These are phyloP conservation scores for Fusarium virguliforme DNA, from an alignment of 2,329 filamentous ascomycete species.

Conservation along the genomic window DNA sequence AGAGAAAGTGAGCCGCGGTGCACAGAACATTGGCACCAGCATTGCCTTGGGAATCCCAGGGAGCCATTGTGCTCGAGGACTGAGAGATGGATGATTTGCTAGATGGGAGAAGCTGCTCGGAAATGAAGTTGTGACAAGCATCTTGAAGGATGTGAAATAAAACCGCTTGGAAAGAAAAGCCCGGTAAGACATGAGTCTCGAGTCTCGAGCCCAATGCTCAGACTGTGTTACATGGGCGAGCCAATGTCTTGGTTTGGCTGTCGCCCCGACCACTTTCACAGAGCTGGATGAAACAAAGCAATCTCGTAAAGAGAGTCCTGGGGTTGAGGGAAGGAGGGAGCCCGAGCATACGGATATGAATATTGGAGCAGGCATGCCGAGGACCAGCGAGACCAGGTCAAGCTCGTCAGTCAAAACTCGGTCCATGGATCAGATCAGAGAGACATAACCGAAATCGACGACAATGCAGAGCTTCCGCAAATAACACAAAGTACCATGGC, in stretches of 20 bases:
- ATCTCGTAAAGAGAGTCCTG: neutral
- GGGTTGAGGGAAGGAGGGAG: conserved; percentile 5
- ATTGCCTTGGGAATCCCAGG: conserved; percentile 2
- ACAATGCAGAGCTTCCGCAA: conserved; percentile 8
- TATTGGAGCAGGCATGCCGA: conserved; percentile 1
- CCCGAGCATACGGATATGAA: conserved; percentile 1
- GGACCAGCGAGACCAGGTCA: conserved; percentile 4
- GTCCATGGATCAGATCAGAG: conserved; percentile 14
- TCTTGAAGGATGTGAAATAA: conserved; percentile 15
- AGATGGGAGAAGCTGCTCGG: neutral
- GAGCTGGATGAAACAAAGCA: neutral
- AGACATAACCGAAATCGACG: conserved; percentile 2
- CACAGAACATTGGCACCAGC: neutral
- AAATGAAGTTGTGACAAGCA: conserved; percentile 2
- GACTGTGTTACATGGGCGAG: conserved; percentile 15
- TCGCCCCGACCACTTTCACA: conserved; percentile 1
- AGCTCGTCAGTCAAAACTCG: conserved; percentile 10
- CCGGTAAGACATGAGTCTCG: conserved; percentile 15
- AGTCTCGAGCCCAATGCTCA: conserved; percentile 2
- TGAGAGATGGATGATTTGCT: neutral
- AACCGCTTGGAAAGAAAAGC: neutral
- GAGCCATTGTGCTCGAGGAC: neutral
- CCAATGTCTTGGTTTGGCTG: conserved; percentile 20
- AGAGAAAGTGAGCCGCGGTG: conserved; percentile 5
- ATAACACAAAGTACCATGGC: conserved; percentile 8